Conservation (phyloP, 1,284 basidiomycete genomes). For the Limonomyces culmigenus region DNA sequence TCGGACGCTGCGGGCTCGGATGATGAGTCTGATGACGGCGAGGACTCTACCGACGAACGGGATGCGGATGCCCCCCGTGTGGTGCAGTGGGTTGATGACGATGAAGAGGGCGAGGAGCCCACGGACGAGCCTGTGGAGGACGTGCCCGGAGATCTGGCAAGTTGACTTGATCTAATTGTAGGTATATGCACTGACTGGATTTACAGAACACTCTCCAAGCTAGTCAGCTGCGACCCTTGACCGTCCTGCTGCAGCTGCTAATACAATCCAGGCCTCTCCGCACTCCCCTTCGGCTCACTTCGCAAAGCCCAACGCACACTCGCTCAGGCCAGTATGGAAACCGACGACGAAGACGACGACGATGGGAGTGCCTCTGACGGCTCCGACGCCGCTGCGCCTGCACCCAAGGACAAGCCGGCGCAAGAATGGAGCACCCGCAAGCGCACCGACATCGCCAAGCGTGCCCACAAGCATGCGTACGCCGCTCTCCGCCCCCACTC, state of each 20-base stretch:
- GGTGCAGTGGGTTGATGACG: conserved; percentile 18
- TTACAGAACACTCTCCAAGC: conserved; percentile 20
- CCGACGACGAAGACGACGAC: conserved; percentile 10
- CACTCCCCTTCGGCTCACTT: conserved; percentile 46
- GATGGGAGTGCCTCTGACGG: conserved; percentile 9
- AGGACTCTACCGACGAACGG: conserved; percentile 11
- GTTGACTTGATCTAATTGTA: conserved; percentile 2
- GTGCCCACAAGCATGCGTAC: conserved; percentile 80
- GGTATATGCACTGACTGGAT: background rate
- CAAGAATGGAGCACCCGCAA: conserved; percentile 21
- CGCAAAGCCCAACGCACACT: conserved; percentile 48
- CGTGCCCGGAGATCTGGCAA: conserved; percentile 7
- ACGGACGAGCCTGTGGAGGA: conserved; percentile 9
- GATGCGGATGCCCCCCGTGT: conserved; percentile 14
- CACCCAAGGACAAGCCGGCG: conserved; percentile 6
- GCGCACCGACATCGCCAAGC: conserved; percentile 34
- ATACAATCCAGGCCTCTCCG: conserved; percentile 28
- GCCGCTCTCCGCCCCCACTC: conserved; percentile 19
- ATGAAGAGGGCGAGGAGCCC: conserved; percentile 12
- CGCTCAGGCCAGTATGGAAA: conserved; percentile 15
- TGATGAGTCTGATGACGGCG: conserved; percentile 2
- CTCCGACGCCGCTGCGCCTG: conserved; percentile 7
- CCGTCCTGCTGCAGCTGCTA: conserved; percentile 1
- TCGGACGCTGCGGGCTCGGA: conserved; percentile 1
- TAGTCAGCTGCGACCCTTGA: conserved; percentile 9